A percentile compares a stretch with the other conserved stretches of the same genome.
These are phyloP conservation scores for Adenanthera pavonina DNA, from an alignment of 306 rosid species.

Conservation along the genomic window DNA sequence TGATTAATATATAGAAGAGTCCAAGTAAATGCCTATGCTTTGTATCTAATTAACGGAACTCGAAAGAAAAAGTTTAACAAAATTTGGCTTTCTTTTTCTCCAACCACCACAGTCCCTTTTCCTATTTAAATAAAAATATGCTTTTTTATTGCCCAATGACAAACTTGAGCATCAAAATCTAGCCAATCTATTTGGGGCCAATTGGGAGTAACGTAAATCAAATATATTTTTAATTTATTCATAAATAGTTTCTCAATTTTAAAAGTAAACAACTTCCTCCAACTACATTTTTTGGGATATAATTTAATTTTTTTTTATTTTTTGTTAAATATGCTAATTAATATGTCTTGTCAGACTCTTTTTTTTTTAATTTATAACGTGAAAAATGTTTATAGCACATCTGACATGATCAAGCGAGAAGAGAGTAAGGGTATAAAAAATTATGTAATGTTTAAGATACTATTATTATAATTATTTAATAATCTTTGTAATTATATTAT, in stretches of 20 bases:
- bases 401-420: not conserved
- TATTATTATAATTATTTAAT: too few species aligned
- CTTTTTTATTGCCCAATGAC: conserved; percentile 12
- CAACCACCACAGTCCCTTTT: conserved; percentile 22
- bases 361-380: too few species aligned
- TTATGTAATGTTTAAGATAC: too few species aligned
- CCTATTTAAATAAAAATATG: conserved; percentile 16
- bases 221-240: not conserved
- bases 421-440: too few species aligned
- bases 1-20: not conserved
- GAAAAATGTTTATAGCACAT: not conserved
- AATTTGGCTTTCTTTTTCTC: conserved; percentile 27
- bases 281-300: not conserved
- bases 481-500: too few species aligned
- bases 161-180: not conserved
- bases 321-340: not conserved
- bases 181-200: not conserved
- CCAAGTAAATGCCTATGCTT: conserved; percentile 9
- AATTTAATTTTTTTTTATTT: not conserved
- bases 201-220: conserved; percentile 18
- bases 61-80: not conserved
- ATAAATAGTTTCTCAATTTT: not conserved
- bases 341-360: too few species aligned
- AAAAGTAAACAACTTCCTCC: not conserved
- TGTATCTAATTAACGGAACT: conserved; percentile 32